A percentile compares a stretch with the other conserved stretches of the same genome.
These are phyloP conservation scores for Suillus placidus DNA, from an alignment of 768 basidiomycete species.

Conservation along the genomic window DNA sequence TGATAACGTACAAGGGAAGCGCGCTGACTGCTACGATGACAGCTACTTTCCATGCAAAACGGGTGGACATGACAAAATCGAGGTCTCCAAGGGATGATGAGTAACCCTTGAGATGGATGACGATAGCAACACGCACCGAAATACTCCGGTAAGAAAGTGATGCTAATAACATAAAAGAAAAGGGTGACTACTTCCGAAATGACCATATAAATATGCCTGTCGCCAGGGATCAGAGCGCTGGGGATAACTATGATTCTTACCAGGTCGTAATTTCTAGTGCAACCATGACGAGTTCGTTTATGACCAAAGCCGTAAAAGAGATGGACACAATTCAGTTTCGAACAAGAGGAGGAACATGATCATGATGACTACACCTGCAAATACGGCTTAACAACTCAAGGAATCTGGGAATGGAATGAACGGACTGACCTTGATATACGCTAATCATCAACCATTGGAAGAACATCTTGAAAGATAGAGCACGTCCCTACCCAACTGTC, in stretches of 20 bases:
- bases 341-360: conserved; percentile 95
- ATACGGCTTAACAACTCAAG: not conserved
- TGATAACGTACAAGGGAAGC: conserved; percentile 89
- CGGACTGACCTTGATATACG: conserved; percentile 82
- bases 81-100: conserved; percentile 60
- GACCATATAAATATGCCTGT: conserved; percentile 94
- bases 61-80: conserved; percentile 83
- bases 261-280: conserved; percentile 97
- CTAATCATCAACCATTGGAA: conserved; percentile 98
- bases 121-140: conserved; percentile 69
- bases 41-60: conserved; percentile 93
- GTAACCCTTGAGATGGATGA: conserved; percentile 2
- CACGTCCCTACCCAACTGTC: conserved; percentile 69
- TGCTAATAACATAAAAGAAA: conserved; percentile 85
- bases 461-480: conserved; percentile 96
- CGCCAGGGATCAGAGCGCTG: not conserved
- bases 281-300: conserved; percentile 99
- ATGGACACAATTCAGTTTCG: conserved; percentile 99
- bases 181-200: conserved; percentile 89
- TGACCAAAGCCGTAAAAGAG: conserved; percentile 92
- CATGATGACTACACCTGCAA: conserved; percentile 93
- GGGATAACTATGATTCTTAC: too few species aligned
- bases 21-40: conserved; percentile 95
- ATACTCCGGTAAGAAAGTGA: conserved; percentile 93
- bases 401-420: conserved; percentile 6